Evolutionary conservation across 2,329 filamentous ascomycete species (phyloP).

Genomic region (Calonectria pauciramosa): DNA sequence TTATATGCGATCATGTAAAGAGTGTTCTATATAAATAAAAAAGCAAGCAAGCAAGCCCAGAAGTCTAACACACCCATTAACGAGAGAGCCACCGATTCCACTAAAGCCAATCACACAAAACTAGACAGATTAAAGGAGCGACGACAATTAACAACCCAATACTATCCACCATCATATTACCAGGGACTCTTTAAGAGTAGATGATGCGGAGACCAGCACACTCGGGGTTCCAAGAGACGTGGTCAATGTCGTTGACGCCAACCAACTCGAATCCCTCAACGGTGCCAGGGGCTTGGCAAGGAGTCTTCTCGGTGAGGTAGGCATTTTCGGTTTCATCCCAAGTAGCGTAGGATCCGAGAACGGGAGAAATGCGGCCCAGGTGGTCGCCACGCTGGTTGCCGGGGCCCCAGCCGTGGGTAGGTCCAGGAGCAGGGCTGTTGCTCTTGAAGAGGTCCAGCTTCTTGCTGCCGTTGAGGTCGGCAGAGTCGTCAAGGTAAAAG

Average conservation of each 20-base stretch:
- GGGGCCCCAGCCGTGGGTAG: conserved; percentile 37
- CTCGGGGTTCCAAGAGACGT: conserved; percentile 30
- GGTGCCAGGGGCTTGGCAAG: conserved; percentile 33
- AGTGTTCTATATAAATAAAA: neutral
- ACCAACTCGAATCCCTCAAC: conserved; percentile 37
- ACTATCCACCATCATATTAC: neutral
- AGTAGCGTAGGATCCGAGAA: conserved; percentile 10
- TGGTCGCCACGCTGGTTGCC: conserved; percentile 46
- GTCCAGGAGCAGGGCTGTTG: conserved; percentile 37
- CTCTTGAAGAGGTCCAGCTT: conserved; percentile 48
- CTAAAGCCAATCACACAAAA: neutral
- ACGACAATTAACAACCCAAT: neutral
- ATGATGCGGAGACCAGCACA: conserved; percentile 33
- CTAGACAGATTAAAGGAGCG: neutral
- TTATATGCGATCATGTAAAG: neutral
- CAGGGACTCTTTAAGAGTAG: conserved; percentile 13
- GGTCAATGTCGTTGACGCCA: conserved; percentile 36
- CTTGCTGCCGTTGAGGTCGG: conserved; percentile 38
- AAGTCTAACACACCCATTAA: neutral
- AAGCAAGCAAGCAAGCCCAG: neutral
- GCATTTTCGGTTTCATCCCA: conserved; percentile 34
- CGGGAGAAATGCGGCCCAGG: conserved; percentile 30
- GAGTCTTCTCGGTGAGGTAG: conserved; percentile 34
- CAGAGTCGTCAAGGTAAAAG: conserved; percentile 41
- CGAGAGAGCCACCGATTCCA: neutral